Conservation (phyloP, 345 rosid species). For the Euphorbia peplus region DNA sequence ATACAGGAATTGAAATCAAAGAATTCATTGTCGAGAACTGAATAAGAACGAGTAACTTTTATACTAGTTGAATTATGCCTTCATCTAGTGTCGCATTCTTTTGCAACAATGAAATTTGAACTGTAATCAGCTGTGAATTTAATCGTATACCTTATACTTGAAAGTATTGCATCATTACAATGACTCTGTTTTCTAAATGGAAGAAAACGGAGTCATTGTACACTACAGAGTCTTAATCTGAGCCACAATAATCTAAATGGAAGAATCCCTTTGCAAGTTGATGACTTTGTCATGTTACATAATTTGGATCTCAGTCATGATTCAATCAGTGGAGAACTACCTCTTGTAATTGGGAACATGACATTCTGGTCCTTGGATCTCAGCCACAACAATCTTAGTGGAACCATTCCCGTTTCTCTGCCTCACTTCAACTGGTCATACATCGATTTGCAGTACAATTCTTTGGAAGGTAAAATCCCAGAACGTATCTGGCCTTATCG, state of each 20-base stretch:
- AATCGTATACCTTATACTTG: background rate
- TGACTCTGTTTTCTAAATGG: background rate
- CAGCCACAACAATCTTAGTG: background rate
- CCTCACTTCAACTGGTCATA: background rate
- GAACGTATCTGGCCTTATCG: background rate
- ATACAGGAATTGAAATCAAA: conserved; percentile 78
- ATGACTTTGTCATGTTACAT: background rate
- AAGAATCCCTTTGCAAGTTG: background rate
- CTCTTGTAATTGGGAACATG: background rate
- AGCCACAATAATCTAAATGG: background rate
- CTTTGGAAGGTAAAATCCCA: background rate
- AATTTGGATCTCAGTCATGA: background rate
- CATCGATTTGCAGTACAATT: background rate
- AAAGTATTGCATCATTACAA: background rate
- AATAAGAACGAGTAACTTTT: conserved; percentile 10
- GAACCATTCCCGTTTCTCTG: background rate
- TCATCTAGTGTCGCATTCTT: background rate
- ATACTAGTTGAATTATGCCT: background rate
- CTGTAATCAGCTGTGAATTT: background rate
- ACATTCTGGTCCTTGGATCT: background rate
- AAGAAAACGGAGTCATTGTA: background rate
- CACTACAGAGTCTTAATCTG: background rate
- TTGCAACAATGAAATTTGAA: background rate
- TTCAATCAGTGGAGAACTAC: background rate
- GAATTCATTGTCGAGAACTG: conserved; percentile 80